These are phyloP conservation scores for Candida tallmaniae DNA, from an alignment of 805 yeast genomes.

Conservation along the genomic window DNA sequence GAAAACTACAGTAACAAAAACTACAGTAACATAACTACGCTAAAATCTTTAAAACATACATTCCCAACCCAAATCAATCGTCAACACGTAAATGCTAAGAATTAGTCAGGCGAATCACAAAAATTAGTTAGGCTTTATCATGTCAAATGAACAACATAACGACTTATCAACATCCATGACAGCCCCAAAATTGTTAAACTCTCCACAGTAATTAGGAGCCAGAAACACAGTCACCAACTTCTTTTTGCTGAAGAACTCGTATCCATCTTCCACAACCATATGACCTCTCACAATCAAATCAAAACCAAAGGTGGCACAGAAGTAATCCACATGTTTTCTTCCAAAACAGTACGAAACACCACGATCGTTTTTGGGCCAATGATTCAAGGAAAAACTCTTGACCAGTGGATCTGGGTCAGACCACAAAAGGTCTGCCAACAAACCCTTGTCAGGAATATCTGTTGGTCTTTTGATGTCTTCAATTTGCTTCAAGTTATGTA, in stretches of 20 bases:
- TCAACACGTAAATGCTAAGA: not conserved
- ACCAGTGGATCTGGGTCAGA: constrained; percentile 61
- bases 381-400: constrained; percentile 33
- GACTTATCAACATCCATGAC: constrained; percentile 69
- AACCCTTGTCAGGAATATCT: constrained; percentile 77
- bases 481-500: constrained; percentile 61
- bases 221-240: constrained; percentile 74
- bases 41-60: too few species aligned
- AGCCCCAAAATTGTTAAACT: constrained; percentile 76
- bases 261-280: constrained; percentile 88
- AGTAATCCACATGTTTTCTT: constrained; percentile 65
- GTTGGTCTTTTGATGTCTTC: constrained; percentile 74
- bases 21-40: too few species aligned
- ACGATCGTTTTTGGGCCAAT: constrained; percentile 80
- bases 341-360: constrained; percentile 81
- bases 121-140: constrained; percentile 48
- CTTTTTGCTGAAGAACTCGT: constrained; percentile 72
- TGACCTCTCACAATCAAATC: constrained; percentile 81
- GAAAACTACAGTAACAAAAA: too few species aligned
- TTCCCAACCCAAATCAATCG: too few species aligned
- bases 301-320: constrained; percentile 61
- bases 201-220: constrained; percentile 85
- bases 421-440: constrained; percentile 76
- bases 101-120: not conserved
- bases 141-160: constrained; percentile 66